Conservation (phyloP, 1,139 yeast species). For the Hemisphaericaspora xylofermentans region DNA sequence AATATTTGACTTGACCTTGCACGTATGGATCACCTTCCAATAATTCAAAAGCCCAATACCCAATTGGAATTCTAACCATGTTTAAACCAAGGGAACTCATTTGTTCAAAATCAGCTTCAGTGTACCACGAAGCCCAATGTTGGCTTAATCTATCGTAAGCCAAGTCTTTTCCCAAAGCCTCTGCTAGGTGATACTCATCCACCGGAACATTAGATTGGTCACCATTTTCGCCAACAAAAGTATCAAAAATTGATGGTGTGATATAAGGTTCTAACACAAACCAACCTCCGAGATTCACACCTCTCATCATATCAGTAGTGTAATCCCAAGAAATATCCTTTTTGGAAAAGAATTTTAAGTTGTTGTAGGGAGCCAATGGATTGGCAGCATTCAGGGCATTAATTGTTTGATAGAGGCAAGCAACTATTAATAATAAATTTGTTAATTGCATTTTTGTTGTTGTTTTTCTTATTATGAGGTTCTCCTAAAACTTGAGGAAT, state of each 20-base stretch:
- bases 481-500: background rate
- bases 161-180: conserved; percentile 58
- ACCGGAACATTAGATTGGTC: conserved; percentile 57
- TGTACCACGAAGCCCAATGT: conserved; percentile 83
- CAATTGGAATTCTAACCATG: conserved; percentile 86
- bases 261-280: conserved; percentile 81
- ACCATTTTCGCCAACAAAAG: conserved; percentile 25
- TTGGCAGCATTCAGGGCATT: background rate
- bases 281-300: conserved; percentile 94
- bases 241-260: conserved; percentile 76
- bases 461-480: too few species aligned
- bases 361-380: conserved; percentile 1
- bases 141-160: conserved; percentile 51
- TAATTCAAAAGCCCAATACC: conserved; percentile 88
- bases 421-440: background rate
- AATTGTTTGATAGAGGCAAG: background rate
- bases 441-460: conserved; percentile 1
- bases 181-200: conserved; percentile 79
- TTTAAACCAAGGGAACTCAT: conserved; percentile 73
- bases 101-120: conserved; percentile 65
- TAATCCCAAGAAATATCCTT: conserved; percentile 42
- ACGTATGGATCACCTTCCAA: conserved; percentile 79
- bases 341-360: conserved; percentile 3
- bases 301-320: conserved; percentile 53
- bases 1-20: conserved; percentile 72